Percentiles rank a stretch among this genome's conserved stretches.
Conservation (phyloP, 2,329 filamentous ascomycete genomes). For the Xylariaceae sp. region DNA sequence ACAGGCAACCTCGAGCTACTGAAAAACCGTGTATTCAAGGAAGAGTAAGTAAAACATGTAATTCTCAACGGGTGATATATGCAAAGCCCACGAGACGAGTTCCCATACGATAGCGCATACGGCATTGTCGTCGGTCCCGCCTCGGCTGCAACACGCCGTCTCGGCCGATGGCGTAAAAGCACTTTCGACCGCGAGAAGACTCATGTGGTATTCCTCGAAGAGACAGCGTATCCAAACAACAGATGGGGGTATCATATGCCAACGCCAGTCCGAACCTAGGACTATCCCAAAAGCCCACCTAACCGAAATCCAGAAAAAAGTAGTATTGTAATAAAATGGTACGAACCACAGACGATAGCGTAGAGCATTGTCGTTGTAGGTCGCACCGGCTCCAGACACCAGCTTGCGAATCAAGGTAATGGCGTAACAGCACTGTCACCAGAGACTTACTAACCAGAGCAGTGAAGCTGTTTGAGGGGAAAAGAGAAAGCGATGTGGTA, state of each 20-base stretch:
- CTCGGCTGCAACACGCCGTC: conserved; percentile 44
- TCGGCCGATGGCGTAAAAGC: conserved; percentile 45
- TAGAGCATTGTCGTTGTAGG: conserved; percentile 36
- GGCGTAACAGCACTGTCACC: conserved; percentile 38
- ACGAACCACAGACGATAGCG: conserved; percentile 34
- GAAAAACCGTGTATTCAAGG: too few relatives aligned
- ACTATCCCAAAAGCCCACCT: conserved; percentile 14
- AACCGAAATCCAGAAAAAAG: conserved; percentile 14
- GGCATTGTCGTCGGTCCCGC: conserved; percentile 47
- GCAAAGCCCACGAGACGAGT: conserved; percentile 34
- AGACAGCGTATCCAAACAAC: conserved; percentile 50
- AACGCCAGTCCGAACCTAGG: conserved; percentile 20
- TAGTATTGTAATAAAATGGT: conserved; percentile 18
- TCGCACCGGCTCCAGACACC: conserved; percentile 16
- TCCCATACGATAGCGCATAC: conserved; percentile 47
- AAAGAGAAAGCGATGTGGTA: conserved; percentile 13
- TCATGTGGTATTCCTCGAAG: conserved; percentile 31
- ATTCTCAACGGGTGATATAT: conserved; percentile 10
- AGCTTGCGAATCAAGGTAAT: conserved; percentile 32
- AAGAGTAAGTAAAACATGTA: too few relatives aligned
- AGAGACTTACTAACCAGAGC: conserved; percentile 21
- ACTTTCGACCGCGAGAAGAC: conserved; percentile 39
- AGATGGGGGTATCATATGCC: conserved; percentile 50
- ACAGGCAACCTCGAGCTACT: too few relatives aligned
- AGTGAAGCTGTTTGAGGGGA: conserved; percentile 28